Evolutionary conservation across 1,139 yeast genomes (phyloP).

Genomic region (Magnusiomyces paraingens): DNA sequence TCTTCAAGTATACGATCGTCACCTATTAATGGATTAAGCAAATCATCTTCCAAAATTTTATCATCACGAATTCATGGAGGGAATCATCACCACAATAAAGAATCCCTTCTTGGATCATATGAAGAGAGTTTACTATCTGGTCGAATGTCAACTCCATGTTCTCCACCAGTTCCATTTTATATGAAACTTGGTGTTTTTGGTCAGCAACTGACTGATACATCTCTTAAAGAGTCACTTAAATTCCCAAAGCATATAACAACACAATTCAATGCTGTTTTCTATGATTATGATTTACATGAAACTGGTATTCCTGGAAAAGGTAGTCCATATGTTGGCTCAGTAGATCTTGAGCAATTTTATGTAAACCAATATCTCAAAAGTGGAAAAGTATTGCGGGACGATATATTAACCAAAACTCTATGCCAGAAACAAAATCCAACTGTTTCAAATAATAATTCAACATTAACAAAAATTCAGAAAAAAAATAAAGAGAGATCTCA

Average conservation of each 20-base stretch:
- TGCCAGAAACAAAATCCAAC: too few relatives aligned
- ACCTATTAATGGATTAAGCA: too few relatives aligned
- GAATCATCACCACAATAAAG: slow-evolving; percentile 9
- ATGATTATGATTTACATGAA: slow-evolving; percentile 27
- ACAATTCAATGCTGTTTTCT: slow-evolving; percentile 35
- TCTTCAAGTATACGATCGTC: too few relatives aligned
- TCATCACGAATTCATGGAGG: too few relatives aligned
- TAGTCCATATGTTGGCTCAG: slow-evolving; percentile 39
- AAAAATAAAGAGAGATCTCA: slow-evolving; percentile 9
- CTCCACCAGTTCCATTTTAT: slow-evolving; percentile 30
- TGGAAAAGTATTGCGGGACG: slow-evolving; percentile 15
- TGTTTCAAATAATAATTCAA: too few relatives aligned
- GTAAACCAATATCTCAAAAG: slow-evolving; percentile 23
- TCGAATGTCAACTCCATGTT: slow-evolving; percentile 32
- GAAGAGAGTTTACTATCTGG: slow-evolving; percentile 34
- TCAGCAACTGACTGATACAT: neutral
- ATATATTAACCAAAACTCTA: too few relatives aligned
- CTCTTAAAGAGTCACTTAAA: slow-evolving; percentile 16
- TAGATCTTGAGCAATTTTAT: slow-evolving; percentile 32
- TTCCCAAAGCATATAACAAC: slow-evolving; percentile 29
- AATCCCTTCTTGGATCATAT: slow-evolving; percentile 32
- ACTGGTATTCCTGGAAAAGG: slow-evolving; percentile 24
- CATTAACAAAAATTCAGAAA: slow-evolving; percentile 1
- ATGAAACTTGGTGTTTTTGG: slow-evolving; percentile 31
- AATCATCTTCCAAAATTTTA: too few relatives aligned